Conservation (phyloP, 176 grass and related monocot species). For the Raddia guianensis region DNA sequence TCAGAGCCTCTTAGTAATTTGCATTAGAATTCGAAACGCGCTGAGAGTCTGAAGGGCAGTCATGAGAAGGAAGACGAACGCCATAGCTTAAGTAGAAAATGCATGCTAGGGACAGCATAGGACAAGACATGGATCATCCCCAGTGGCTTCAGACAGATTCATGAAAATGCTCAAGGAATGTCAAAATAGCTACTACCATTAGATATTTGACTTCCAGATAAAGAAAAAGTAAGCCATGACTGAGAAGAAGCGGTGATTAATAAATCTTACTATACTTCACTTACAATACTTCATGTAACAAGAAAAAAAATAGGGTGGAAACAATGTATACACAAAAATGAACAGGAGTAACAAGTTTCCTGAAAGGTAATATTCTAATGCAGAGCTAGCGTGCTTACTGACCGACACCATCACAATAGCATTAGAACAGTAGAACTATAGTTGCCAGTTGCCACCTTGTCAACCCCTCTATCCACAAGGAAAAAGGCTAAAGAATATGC, state of each 20-base stretch:
- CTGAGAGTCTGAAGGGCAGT: no score
- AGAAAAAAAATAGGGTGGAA: not conserved
- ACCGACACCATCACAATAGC: conserved; percentile 10
- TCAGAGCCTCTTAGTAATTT: not conserved
- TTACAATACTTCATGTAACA: conserved; percentile 10
- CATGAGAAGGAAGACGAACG: conserved; percentile 8
- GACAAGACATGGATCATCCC: not conserved
- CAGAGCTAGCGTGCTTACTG: conserved; percentile 21
- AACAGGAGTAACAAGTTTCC: conserved; percentile 4
- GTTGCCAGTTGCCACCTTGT: conserved; percentile 5
- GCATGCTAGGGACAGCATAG: not conserved
- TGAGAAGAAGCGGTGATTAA: not conserved
- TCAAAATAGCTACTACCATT: not conserved
- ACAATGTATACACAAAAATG: conserved; percentile 34
- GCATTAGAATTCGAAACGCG: not conserved
- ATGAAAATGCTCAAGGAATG: not conserved
- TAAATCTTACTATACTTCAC: not conserved
- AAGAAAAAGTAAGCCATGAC: not conserved
- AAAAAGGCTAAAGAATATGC: conserved; percentile 45
- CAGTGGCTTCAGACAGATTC: not conserved
- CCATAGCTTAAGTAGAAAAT: not conserved
- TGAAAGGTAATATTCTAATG: conserved; percentile 23
- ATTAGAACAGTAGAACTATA: not conserved
- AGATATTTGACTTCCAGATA: conserved; percentile 3
- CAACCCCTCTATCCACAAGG: conserved; percentile 43